These are phyloP conservation scores for Labyrinthula sp. DNA, from an alignment of 352 stramenopile species.

Conservation along the genomic window DNA sequence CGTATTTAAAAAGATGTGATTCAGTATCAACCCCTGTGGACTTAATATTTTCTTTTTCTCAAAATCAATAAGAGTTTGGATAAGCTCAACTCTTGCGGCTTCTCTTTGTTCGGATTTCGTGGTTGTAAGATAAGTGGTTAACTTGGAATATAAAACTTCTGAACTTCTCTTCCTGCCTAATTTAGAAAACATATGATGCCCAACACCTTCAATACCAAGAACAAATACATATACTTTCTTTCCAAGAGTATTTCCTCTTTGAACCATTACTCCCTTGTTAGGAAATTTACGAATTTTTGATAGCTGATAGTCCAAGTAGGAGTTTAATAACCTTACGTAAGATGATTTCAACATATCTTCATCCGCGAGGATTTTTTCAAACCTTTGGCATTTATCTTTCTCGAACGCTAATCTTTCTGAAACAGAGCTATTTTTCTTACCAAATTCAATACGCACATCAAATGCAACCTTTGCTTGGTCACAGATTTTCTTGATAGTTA, in stretches of 20 bases:
- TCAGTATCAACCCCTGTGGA: too few species aligned
- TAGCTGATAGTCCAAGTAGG: slow-evolving; percentile 15
- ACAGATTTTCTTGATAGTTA: slow-evolving; percentile 13
- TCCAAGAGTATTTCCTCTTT: slow-evolving; percentile 1
- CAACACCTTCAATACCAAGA: slow-evolving; percentile 10
- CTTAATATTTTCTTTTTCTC: slow-evolving; percentile 5
- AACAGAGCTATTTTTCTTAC: slow-evolving; percentile 8
- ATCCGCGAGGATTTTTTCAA: slow-evolving; percentile 14
- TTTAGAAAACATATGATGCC: slow-evolving; percentile 9
- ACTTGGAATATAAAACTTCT: slow-evolving; percentile 5
- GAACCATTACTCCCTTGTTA: slow-evolving; percentile 6
- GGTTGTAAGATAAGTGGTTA: slow-evolving; percentile 17
- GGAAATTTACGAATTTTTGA: slow-evolving; percentile 16
- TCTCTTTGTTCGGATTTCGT: slow-evolving; percentile 8
- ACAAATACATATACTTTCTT: slow-evolving; percentile 26
- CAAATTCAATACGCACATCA: slow-evolving; percentile 6
- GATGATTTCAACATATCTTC: slow-evolving; percentile 16
- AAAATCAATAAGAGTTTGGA: slow-evolving; percentile 4
- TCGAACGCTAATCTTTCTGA: slow-evolving; percentile 8
- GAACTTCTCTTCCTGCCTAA: slow-evolving; percentile 14
- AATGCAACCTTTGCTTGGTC: too few species aligned
- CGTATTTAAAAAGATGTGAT: slow-evolving; percentile 26
- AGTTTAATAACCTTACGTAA: slow-evolving; percentile 1
- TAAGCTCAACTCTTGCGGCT: slow-evolving; percentile 1
- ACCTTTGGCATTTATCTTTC: slow-evolving; percentile 12